Conservation (phyloP, 1,284 basidiomycete genomes). For the Peniophora sp. region DNA sequence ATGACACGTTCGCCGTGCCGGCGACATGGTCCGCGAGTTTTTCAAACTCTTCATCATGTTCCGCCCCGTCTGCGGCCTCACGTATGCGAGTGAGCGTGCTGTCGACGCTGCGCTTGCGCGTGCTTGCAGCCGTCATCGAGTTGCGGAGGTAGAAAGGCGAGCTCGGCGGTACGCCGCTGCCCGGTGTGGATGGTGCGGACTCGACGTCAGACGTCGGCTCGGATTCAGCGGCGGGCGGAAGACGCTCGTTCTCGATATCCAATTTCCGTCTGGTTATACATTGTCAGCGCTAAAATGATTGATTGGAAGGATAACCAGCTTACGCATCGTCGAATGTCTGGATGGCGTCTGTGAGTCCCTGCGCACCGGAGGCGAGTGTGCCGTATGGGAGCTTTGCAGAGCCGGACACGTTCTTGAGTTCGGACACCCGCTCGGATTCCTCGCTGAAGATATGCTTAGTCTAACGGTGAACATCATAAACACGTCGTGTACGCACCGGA, state of each 20-base stretch:
- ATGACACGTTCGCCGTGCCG: slow-evolving; percentile 13
- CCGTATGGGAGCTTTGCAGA: slow-evolving; percentile 80
- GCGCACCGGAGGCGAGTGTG: slow-evolving; percentile 81
- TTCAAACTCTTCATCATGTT: slow-evolving; percentile 25
- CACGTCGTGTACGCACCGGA: slow-evolving; percentile 56
- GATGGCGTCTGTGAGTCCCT: slow-evolving; percentile 95
- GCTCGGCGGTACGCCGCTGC: slow-evolving; percentile 26
- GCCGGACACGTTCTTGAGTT: slow-evolving; percentile 87
- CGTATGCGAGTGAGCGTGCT: slow-evolving; percentile 95
- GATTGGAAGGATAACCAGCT: slow-evolving; percentile 25
- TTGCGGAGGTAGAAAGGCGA: slow-evolving; percentile 61
- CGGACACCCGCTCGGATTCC: slow-evolving; percentile 96
- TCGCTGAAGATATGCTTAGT: slow-evolving; percentile 47
- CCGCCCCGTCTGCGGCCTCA: slow-evolving; percentile 73
- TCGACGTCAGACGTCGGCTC: slow-evolving; percentile 41
- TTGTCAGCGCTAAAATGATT: background rate
- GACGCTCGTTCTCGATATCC: slow-evolving; percentile 97
- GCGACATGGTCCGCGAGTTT: slow-evolving; percentile 26
- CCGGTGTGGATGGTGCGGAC: slow-evolving; percentile 37
- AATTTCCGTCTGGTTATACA: slow-evolving; percentile 74
- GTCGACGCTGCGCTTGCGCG: slow-evolving; percentile 86
- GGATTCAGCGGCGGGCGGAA: slow-evolving; percentile 83
- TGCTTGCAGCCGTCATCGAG: slow-evolving; percentile 93
- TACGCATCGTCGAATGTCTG: slow-evolving; percentile 93
- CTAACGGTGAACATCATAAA: background rate